Percentiles rank a stretch among this genome's conserved stretches.
These are phyloP conservation scores for Astrephomene gubernaculifera DNA, from an alignment of 139 green algal species.

Conservation along the genomic window DNA sequence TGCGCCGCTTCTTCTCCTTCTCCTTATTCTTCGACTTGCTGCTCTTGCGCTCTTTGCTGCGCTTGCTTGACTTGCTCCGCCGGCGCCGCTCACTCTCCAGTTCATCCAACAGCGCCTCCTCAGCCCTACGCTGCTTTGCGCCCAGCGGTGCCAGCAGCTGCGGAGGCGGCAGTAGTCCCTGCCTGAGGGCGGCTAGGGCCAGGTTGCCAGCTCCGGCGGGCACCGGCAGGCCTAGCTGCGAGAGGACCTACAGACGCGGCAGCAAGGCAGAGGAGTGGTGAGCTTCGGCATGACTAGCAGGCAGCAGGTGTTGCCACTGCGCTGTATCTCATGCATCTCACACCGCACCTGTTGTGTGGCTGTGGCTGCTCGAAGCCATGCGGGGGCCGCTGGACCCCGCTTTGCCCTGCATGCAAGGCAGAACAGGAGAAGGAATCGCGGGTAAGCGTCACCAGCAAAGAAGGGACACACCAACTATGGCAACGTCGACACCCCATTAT, in stretches of 20 bases:
- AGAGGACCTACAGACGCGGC: not conserved
- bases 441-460: too few species aligned
- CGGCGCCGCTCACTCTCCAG: not conserved
- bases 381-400: not conserved
- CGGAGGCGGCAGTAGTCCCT: not conserved
- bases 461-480: too few species aligned
- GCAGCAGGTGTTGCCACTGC: not conserved
- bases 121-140: not conserved
- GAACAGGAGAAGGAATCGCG: too few species aligned
- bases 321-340: not conserved
- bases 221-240: not conserved
- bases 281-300: too few species aligned
- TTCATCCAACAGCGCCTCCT: not conserved
- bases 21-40: not conserved
- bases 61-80: not conserved
- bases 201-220: not conserved
- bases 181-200: constrained; percentile 1
- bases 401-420: not conserved
- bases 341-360: constrained; percentile 18
- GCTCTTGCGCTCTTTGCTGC: not conserved
- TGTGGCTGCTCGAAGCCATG: not conserved
- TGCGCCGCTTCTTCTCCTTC: not conserved
- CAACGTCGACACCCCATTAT: too few species aligned
- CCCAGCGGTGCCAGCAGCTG: not conserved
- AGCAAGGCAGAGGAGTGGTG: too few species aligned